Evolutionary conservation across 208 protist species (phyloP).

Genomic region (Angomonas deanei): DNA sequence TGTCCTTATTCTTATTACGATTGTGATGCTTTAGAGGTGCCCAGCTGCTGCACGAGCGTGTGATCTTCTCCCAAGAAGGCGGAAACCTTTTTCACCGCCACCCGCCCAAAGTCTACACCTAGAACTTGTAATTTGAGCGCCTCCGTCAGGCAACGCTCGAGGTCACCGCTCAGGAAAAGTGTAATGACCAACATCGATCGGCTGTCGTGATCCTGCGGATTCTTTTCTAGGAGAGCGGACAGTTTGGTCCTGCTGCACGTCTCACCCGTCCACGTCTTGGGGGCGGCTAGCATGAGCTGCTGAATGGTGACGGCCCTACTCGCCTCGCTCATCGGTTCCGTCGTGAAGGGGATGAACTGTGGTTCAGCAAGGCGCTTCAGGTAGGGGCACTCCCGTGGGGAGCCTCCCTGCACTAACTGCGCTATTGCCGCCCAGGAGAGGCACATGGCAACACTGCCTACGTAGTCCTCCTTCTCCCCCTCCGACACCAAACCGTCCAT

Average conservation of each 20-base stretch:
- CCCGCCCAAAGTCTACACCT: constrained; percentile 36
- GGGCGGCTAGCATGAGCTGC: constrained; percentile 32
- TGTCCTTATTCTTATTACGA: neutral
- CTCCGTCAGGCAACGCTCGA: constrained; percentile 85
- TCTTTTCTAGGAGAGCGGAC: constrained; percentile 14
- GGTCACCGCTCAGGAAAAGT: constrained; percentile 67
- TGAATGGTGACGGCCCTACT: constrained; percentile 32
- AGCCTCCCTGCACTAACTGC: constrained; percentile 55
- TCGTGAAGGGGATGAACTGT: constrained; percentile 19
- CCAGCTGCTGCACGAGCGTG: constrained; percentile 33
- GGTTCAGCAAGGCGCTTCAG: constrained; percentile 25
- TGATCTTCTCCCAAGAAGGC: constrained; percentile 58
- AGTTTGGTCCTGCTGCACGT: constrained; percentile 54
- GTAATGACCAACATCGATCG: constrained; percentile 76
- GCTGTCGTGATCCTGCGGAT: constrained; percentile 28
- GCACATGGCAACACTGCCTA: constrained; percentile 54
- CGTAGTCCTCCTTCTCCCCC: constrained; percentile 21
- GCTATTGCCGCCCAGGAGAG: constrained; percentile 61
- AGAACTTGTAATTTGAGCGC: constrained; percentile 61
- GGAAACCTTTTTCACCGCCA: constrained; percentile 49
- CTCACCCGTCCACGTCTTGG: constrained; percentile 38
- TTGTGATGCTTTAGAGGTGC: constrained; percentile 3
- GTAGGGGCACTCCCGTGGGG: constrained; percentile 17
- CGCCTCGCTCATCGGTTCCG: constrained; percentile 50
- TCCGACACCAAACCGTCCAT: constrained; percentile 14